phyloP scores from a whole-genome alignment of 176 grass and related monocot genomes.

The Cenchrus americanus region DNA sequence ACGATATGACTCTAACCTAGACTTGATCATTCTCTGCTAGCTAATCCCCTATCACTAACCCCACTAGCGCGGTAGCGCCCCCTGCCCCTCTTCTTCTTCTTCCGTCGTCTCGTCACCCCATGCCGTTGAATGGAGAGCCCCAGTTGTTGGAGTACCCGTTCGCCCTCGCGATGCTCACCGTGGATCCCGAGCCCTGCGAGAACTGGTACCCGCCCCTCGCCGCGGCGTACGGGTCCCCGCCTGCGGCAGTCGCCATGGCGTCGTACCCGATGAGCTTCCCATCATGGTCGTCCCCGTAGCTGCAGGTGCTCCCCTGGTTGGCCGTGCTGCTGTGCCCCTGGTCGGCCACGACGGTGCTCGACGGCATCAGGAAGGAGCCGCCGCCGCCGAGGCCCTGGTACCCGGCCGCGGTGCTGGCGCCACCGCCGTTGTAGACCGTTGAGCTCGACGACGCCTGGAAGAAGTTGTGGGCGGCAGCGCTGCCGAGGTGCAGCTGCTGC shows the following conservation, averaged over 20 bases:
- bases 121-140: constrained; percentile 54
- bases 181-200: constrained; percentile 57
- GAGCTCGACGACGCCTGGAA: constrained; percentile 61
- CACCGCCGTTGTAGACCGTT: constrained; percentile 37
- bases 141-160: constrained; percentile 56
- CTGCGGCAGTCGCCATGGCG: constrained; percentile 21
- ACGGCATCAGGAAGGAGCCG: constrained; percentile 40
- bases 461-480: constrained; percentile 51
- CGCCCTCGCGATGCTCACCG: constrained; percentile 56
- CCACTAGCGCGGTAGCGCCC: constrained; percentile 25
- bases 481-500: constrained; percentile 61
- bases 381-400: constrained; percentile 46
- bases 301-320: constrained; percentile 50
- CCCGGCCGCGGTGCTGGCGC: background rate
- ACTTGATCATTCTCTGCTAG: constrained; percentile 33
- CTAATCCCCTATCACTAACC: constrained; percentile 48
- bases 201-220: constrained; percentile 63
- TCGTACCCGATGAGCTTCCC: constrained; percentile 54
- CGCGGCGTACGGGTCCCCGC: constrained; percentile 36
- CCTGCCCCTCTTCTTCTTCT: background rate
- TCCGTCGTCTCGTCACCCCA: constrained; percentile 42
- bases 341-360: constrained; percentile 41
- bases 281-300: constrained; percentile 48
- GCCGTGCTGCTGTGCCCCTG: constrained; percentile 56
- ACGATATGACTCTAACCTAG: constrained; percentile 42